These are phyloP conservation scores for Penicillium cinerascens DNA, from an alignment of 495 filamentous ascomycete species.

Conservation along the genomic window DNA sequence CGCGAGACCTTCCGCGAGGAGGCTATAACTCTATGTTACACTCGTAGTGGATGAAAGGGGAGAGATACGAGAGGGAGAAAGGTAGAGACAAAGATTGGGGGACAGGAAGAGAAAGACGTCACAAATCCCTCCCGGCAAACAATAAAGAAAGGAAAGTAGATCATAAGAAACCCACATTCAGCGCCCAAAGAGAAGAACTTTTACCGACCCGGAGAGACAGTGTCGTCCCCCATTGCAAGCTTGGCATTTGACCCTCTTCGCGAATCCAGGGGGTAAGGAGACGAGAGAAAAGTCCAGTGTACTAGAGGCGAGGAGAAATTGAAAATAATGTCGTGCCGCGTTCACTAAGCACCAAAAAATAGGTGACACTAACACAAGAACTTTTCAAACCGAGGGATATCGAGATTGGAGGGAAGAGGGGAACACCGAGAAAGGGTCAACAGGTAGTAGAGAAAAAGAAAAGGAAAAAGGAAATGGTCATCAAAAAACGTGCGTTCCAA, in stretches of 20 bases:
- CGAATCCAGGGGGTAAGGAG: constrained; percentile 1
- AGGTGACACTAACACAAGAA: constrained; percentile 40
- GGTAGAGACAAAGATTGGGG: constrained; percentile 14
- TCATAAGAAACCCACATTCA: constrained; percentile 13
- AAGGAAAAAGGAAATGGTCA: constrained; percentile 35
- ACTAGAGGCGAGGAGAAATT: constrained; percentile 15
- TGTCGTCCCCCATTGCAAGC: neutral
- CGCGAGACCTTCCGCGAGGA: constrained; percentile 26
- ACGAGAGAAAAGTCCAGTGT: constrained; percentile 5
- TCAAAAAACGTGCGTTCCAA: constrained; percentile 45
- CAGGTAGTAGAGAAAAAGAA: constrained; percentile 26
- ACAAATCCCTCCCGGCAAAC: constrained; percentile 31
- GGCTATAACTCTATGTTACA: constrained; percentile 43
- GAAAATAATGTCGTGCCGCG: constrained; percentile 32
- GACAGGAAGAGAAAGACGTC: constrained; percentile 33
- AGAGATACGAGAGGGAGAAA: constrained; percentile 15
- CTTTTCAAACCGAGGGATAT: constrained; percentile 52
- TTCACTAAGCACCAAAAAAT: constrained; percentile 34
- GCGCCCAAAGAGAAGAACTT: constrained; percentile 20
- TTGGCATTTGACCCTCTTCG: neutral
- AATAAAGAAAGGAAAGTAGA: constrained; percentile 12
- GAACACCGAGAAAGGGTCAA: constrained; percentile 19
- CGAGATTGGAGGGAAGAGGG: constrained; percentile 39
- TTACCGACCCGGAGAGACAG: constrained; percentile 17
- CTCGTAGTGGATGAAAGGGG: constrained; percentile 18